Base-by-base conservation (phyloP, 495 filamentous ascomycete species). In the Aspergillus sparsus region DNA sequence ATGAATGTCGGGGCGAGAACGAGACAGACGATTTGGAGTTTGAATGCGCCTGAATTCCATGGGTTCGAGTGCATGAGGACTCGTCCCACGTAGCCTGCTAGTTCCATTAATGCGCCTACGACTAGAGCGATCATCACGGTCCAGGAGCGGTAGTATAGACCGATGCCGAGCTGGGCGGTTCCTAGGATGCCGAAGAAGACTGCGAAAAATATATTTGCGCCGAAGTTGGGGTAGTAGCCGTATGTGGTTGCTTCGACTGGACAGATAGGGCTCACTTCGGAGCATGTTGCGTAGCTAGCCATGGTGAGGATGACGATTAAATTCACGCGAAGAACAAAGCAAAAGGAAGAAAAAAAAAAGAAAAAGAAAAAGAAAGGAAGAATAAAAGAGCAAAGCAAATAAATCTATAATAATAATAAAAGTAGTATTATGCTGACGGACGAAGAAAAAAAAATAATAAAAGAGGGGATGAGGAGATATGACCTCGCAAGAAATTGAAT, bases 21-120 rank as follows among this genome's bases (percentile, higher is more conserved):
- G 64, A 90, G 76, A 67, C 84, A 85, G 67, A 83, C 82, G 62
- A 89, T 88, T 49, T 89, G 86, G 34, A 86, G 79, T 67, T 89
- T 80, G 69, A 89, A 89, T 8, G 81, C 85, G 53, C 66, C 56
- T 0, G 68, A 61, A 64, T 80, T 75, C 83, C 83, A 89, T 0
- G 86, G 85, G 70, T 89, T 89, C 50, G 65, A 36, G 68, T 82
- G 64, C 62, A 90, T 80, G 6, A 83, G 68, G 37, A 88, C 73
- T 37, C 86, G 82, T 18, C 84, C 83, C 11, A 82, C 72, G 69
- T 89, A 89, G 62, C 87, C 85, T 58, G 73, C 71, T 58, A 75
- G 69, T 66, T 80, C 75, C 62, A 77, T 74, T 2, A 74, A 36
- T 11, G 79, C 74, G 11, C 85, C 86, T 0, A 77, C 63, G 0